These are phyloP conservation scores for Epichloe gansuensis DNA, from an alignment of 2,329 filamentous ascomycete species.

Conservation along the genomic window DNA sequence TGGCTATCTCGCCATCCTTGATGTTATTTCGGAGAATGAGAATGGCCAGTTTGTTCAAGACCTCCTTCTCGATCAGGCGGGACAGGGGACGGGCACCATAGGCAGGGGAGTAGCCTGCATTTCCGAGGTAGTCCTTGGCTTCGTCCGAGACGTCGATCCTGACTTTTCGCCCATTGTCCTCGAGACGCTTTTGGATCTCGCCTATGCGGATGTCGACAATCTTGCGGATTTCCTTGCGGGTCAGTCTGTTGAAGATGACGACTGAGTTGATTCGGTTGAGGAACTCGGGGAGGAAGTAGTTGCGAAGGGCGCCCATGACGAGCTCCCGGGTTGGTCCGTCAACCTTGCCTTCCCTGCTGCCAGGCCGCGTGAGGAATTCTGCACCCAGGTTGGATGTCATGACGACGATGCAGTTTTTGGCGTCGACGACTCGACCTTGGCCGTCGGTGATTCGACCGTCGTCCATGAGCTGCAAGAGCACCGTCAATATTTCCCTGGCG, in stretches of 20 bases:
- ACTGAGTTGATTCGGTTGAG: slow-evolving; percentile 93
- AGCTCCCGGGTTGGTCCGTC: slow-evolving; percentile 76
- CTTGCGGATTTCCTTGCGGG: slow-evolving; percentile 75
- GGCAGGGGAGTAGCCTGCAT: slow-evolving; percentile 83
- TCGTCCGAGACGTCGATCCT: slow-evolving; percentile 68
- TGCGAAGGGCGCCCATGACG: slow-evolving; percentile 80
- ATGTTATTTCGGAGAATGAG: slow-evolving; percentile 78
- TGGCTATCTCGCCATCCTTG: slow-evolving; percentile 71
- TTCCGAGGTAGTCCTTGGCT: slow-evolving; percentile 86
- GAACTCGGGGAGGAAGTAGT: slow-evolving; percentile 97
- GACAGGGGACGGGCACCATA: slow-evolving; percentile 86
- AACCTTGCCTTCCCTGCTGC: slow-evolving; percentile 68
- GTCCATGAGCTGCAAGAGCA: slow-evolving; percentile 98
- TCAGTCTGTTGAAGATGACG: slow-evolving; percentile 97
- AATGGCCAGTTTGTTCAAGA: slow-evolving; percentile 85
- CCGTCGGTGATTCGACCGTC: slow-evolving; percentile 97
- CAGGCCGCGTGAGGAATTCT: slow-evolving; percentile 75
- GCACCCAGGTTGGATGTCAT: slow-evolving; percentile 98
- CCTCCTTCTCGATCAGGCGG: slow-evolving; percentile 90
- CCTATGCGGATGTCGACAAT: slow-evolving; percentile 82
- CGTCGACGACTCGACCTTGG: slow-evolving; percentile 88
- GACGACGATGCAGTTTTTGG: slow-evolving; percentile 96
- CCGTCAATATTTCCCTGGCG: slow-evolving; percentile 91
- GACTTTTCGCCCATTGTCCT: slow-evolving; percentile 73
- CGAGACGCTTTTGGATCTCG: slow-evolving; percentile 88